Base-by-base conservation (phyloP, 2,329 filamentous ascomycete genomes). In the Xylariaceae sp. region DNA sequence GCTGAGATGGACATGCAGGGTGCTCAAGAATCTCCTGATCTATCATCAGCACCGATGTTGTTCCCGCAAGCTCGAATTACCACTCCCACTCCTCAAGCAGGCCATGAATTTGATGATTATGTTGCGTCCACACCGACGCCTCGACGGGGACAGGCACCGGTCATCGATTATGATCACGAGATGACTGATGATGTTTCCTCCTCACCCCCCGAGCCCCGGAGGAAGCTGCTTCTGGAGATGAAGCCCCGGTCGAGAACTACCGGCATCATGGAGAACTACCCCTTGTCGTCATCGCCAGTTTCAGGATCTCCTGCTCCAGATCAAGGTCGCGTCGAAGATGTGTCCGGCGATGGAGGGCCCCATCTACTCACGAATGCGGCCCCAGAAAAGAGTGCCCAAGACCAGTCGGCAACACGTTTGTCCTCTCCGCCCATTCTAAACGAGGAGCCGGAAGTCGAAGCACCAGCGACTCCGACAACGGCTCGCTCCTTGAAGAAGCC, bases 121-220 rank as follows among this genome's bases (percentile, higher is more conserved):
- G 62, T 79, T 21, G 68, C 65, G 14, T 75, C 69, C 5, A 80
- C 76, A 0, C 77, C 77, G 1, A 80, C 77, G 1, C 77, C 72
- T 4, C 63, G 72, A 29, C 69, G 73, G 21, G 71, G 70, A 15
- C 69, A 74, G 42, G 50, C 66, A 4, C 51, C 60, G 2, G 56
- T 77, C 24, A 59, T 66, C 1, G 56, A 63, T n/a, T 56, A 62
- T 18, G 64, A 70, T 25, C 56, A 58, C 13, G 67, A 65, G 30
- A 59, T 67, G 50, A 66, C 64, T 3, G 73, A 75, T 32, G 55
- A 57, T 32, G 64, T 70, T 4, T 70, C 73, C 8, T 79, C 75
- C 5, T 79, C 75, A 1, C 75, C 75, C 5, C 73, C 72, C 1
- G 64, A 73, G 36, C 65, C 68, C 0, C 65, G 71, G 32, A 63